Conservation (phyloP, 192 early-diverging fungal genomes). For the Geosiphon pyriformis region DNA sequence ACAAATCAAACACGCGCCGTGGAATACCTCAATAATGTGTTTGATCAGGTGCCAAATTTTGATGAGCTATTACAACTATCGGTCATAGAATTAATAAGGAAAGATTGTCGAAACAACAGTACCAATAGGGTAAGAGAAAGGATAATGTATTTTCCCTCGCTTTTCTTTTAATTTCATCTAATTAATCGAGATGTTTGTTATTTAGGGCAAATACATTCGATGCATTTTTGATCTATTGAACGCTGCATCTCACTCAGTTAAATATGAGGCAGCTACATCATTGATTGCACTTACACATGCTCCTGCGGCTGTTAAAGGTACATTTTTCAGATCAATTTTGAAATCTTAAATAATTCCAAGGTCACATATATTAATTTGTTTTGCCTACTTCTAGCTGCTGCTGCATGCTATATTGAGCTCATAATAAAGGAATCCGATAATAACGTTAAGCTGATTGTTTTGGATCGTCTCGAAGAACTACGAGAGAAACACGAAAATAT, state of each 20-base stretch:
- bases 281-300: slow-evolving; percentile 83
- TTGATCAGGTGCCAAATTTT: slow-evolving; percentile 66
- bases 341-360: no score
- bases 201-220: slow-evolving; percentile 84
- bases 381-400: slow-evolving; percentile 60
- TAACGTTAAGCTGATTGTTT: slow-evolving; percentile 95
- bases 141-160: no score
- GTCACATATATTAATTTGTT: slow-evolving; percentile 1
- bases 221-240: slow-evolving; percentile 83
- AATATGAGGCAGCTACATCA: slow-evolving; percentile 96
- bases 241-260: slow-evolving; percentile 80
- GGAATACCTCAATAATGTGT: slow-evolving; percentile 74
- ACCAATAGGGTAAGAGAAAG: slow-evolving; percentile 78
- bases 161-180: no score
- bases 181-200: no score
- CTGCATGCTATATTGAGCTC: slow-evolving; percentile 85
- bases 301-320: slow-evolving; percentile 85
- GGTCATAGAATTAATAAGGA: slow-evolving; percentile 92
- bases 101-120: slow-evolving; percentile 72
- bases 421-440: slow-evolving; percentile 93
- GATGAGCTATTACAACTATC: slow-evolving; percentile 93
- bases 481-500: slow-evolving; percentile 84
- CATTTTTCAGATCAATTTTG: no score
- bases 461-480: slow-evolving; percentile 86
- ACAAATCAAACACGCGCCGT: slow-evolving; percentile 73